Conservation (phyloP, 163 green algal genomes). For the Chloromonas sp. region DNA sequence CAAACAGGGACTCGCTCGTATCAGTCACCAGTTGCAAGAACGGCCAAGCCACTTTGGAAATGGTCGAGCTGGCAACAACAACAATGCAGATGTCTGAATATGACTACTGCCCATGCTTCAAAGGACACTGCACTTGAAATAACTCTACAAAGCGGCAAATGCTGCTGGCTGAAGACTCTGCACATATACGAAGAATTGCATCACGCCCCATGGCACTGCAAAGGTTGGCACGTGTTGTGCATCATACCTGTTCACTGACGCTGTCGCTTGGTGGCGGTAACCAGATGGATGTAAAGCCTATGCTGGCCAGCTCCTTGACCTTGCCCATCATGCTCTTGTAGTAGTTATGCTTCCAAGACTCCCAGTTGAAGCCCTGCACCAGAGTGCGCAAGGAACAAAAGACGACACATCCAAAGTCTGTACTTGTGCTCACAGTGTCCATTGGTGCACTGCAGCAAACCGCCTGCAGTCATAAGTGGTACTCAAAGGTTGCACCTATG, state of each 20-base stretch:
- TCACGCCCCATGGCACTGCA: not conserved
- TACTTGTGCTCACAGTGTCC: too few relatives aligned
- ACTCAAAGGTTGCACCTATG: too few relatives aligned
- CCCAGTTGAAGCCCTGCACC: slow-evolving; percentile 89
- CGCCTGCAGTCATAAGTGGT: too few relatives aligned
- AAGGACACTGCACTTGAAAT: too few relatives aligned
- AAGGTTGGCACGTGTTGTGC: not conserved
- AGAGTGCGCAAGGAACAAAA: not conserved
- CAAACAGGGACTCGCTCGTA: not conserved
- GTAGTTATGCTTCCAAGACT: slow-evolving; percentile 61
- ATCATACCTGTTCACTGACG: slow-evolving; percentile 68
- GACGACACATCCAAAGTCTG: too few relatives aligned
- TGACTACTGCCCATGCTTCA: too few relatives aligned
- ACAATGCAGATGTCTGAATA: not conserved
- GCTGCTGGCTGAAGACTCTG: too few relatives aligned
- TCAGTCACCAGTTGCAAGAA: not conserved
- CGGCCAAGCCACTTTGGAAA: not conserved
- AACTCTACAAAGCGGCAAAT: too few relatives aligned
- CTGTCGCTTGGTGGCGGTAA: slow-evolving; percentile 87
- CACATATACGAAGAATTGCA: too few relatives aligned
- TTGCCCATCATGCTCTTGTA: slow-evolving; percentile 11
- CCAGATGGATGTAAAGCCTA: slow-evolving; percentile 89
- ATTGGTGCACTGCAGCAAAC: too few relatives aligned
- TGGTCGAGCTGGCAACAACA: not conserved
- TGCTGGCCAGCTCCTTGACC: slow-evolving; percentile 43